phyloP scores from a whole-genome alignment of 345 rosid species.

The Sisymbrium altissimum region DNA sequence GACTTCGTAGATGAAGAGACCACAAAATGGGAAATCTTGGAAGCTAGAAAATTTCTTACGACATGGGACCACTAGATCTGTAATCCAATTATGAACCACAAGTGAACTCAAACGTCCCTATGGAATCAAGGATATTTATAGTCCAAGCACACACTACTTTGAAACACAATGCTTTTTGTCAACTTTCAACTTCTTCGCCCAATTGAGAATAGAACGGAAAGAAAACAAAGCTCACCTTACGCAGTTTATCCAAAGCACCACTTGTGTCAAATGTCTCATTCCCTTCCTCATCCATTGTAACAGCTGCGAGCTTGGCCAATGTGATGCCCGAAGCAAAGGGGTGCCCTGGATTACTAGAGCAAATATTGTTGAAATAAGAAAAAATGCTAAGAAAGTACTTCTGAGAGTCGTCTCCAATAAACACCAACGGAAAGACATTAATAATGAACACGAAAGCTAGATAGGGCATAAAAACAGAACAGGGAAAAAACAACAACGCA shows the following conservation, averaged over 20 bases:
- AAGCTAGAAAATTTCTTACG: neutral
- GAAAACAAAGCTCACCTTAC: constrained; percentile 61
- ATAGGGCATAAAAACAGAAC: constrained; percentile 9
- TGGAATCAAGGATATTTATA: neutral
- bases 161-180: constrained; percentile 4
- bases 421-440: neutral
- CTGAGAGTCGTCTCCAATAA: constrained; percentile 8
- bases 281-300: constrained; percentile 93
- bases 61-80: constrained; percentile 7
- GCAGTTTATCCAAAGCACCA: constrained; percentile 91
- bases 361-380: constrained; percentile 33
- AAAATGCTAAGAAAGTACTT: constrained; percentile 17
- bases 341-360: constrained; percentile 70
- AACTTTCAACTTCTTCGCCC: constrained; percentile 11
- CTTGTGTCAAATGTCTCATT: constrained; percentile 97
- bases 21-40: neutral
- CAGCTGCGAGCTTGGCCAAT: constrained; percentile 96
- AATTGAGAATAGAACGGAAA: constrained; percentile 23
- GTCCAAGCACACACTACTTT: constrained; percentile 8
- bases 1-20: neutral
- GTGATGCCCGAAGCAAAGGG: constrained; percentile 94
- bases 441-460: constrained; percentile 2
- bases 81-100: constrained; percentile 12
- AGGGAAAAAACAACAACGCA: neutral
- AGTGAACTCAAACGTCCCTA: neutral